Conservation (phyloP, 495 filamentous ascomycete genomes). For the Lichenothelia convexa region DNA sequence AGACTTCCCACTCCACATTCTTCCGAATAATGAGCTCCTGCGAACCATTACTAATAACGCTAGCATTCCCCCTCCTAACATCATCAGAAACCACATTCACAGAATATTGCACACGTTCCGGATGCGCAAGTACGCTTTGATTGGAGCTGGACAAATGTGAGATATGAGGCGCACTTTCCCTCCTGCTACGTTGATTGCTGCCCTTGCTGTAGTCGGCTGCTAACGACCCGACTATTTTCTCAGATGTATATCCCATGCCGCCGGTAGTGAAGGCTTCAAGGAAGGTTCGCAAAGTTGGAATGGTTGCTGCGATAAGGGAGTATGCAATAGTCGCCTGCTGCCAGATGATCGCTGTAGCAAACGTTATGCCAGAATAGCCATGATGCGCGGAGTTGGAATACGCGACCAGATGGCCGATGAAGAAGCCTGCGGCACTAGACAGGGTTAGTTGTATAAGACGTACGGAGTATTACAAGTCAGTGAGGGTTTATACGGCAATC, state of each 20-base stretch:
- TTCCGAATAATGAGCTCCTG: not conserved
- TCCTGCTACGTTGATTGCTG: not conserved
- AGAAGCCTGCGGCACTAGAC: not conserved
- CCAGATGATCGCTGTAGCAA: not conserved
- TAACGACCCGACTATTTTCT: not conserved
- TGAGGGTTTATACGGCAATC: not conserved
- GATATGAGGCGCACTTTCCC: not conserved
- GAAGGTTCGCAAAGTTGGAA: slow-evolving; percentile 1
- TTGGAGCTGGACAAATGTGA: not conserved
- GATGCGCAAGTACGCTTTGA: not conserved
- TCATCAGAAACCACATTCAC: not conserved
- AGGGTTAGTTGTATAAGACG: not conserved
- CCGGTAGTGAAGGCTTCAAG: not conserved
- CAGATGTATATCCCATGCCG: not conserved
- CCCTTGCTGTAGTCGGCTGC: not conserved
- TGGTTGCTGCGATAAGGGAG: not conserved
- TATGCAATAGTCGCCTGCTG: not conserved
- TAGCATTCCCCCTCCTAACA: not conserved
- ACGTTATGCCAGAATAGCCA: not conserved
- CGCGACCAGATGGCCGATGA: not conserved
- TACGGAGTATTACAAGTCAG: not conserved
- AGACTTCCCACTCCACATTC: not conserved
- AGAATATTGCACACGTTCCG: not conserved
- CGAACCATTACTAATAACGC: not conserved
- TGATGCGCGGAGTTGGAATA: not conserved